Evolutionary conservation across 2,329 filamentous ascomycete genomes (phyloP).

Genomic region (Emmonsia crescens): DNA sequence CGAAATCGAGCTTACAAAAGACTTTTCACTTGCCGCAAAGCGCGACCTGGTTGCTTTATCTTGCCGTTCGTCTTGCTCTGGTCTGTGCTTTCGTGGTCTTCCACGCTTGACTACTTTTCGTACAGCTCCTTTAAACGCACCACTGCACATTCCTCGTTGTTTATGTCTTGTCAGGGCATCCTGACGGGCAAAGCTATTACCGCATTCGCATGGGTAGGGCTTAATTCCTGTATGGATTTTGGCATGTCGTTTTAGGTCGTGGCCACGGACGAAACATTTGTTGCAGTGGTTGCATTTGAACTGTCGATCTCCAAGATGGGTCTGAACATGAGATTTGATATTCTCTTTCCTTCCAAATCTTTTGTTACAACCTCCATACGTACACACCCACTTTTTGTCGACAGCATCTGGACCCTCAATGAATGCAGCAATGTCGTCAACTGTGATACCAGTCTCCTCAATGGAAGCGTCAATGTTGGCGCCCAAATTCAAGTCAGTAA

Average conservation of each 20-base stretch:
- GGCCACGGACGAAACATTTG: constrained; percentile 93
- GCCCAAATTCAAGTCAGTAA: constrained; percentile 41
- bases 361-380: constrained; percentile 71
- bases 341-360: constrained; percentile 96
- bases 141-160: constrained; percentile 92
- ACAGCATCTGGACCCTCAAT: constrained; percentile 60
- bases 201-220: constrained; percentile 87
- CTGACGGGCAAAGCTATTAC: constrained; percentile 87
- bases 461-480: constrained; percentile 51
- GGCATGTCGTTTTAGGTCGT: constrained; percentile 92
- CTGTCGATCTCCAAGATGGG: constrained; percentile 90
- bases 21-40: constrained; percentile 27
- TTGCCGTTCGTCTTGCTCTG: constrained; percentile 47
- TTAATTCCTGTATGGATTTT: constrained; percentile 97
- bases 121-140: constrained; percentile 74
- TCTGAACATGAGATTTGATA: constrained; percentile 97
- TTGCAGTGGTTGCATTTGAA: constrained; percentile 87
- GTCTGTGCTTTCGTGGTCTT: constrained; percentile 51
- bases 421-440: constrained; percentile 69
- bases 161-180: constrained; percentile 90
- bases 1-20: constrained; percentile 26
- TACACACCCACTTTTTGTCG: constrained; percentile 71
- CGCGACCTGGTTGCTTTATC: constrained; percentile 48
- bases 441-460: constrained; percentile 70
- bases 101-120: constrained; percentile 58